Evolutionary conservation across 345 rosid species (phyloP).

Genomic region (Crucihimalaya himalaica): DNA sequence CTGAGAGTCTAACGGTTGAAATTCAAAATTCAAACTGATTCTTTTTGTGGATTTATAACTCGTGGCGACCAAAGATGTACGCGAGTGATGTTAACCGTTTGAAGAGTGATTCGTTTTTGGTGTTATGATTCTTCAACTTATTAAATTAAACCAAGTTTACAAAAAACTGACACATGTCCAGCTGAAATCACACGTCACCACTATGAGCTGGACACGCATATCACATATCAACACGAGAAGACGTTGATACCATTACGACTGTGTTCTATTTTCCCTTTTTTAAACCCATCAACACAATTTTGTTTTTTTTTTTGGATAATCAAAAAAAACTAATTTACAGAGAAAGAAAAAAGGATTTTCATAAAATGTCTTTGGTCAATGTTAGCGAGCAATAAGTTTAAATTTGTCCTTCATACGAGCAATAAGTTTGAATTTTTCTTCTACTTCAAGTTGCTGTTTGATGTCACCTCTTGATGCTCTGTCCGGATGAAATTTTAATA

Average conservation of each 20-base stretch:
- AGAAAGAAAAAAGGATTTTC: neutral
- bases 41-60: no score
- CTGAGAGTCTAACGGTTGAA: no score
- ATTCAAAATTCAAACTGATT: no score
- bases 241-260: conserved; percentile 24
- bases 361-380: neutral
- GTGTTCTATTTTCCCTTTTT: neutral
- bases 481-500: conserved; percentile 84
- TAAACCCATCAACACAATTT: conserved; percentile 18
- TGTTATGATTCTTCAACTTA: no score
- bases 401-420: conserved; percentile 81
- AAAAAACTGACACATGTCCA: no score
- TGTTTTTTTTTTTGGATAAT: conserved; percentile 17
- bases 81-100: no score
- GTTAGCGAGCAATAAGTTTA: conserved; percentile 58
- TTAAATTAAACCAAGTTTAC: no score
- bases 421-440: conserved; percentile 88
- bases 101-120: no score
- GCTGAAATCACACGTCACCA: no score
- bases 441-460: conserved; percentile 79
- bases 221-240: no score
- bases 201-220: no score
- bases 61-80: no score
- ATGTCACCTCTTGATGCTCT: conserved; percentile 70
- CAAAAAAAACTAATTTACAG: conserved; percentile 27